Base-by-base conservation (phyloP, 805 yeast species). In the Scheffersomyces amazonensis region DNA sequence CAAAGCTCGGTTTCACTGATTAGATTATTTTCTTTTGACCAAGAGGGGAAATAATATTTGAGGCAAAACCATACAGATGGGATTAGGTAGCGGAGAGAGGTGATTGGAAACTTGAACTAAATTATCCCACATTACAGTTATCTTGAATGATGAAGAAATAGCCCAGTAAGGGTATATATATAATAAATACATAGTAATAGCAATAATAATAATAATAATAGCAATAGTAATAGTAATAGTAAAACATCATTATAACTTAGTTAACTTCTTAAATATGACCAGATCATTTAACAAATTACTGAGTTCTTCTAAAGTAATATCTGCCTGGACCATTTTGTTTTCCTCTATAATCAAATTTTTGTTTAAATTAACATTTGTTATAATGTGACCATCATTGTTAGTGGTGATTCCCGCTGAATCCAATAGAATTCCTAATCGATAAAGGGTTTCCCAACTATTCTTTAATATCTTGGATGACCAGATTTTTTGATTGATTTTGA, bases 391-490 rank as follows among this genome's bases (percentile, higher is more conserved):
- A 39, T 69, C 73, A 37, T 60, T 69, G 35, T 63, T 65, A 32
- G 64, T 56, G 7, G 73, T 70, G 3, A 71, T 56, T 5, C 71
- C 71, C 18, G 69, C 58, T 24, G 64, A 65, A 37, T 75, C 80
- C 4, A 71, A 52, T 8, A 86, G 50, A 5, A 87, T 53, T 1
- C 83, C 82, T 20, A 71, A 47, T n/a, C 64, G 63, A 45, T 75
- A 76, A 22, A 89, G 56, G 2, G 74, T 64, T 47, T 86, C 93
- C 96, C 96, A 89, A 25, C 86, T 76, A 28, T 76, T 76, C 33
- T 76, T 71, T 45, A 88, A 71, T 19, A 81, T 76, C 23, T 67
- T 74, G 39, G 79, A 68, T 3, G 80, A 64, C 87, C 90, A 80
- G 5, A 76, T 53, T 48, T 82, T 79, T 18, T 58, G 66, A 33